Base-by-base conservation (phyloP, 2,329 filamentous ascomycete species). In the Cercospora canescens region DNA sequence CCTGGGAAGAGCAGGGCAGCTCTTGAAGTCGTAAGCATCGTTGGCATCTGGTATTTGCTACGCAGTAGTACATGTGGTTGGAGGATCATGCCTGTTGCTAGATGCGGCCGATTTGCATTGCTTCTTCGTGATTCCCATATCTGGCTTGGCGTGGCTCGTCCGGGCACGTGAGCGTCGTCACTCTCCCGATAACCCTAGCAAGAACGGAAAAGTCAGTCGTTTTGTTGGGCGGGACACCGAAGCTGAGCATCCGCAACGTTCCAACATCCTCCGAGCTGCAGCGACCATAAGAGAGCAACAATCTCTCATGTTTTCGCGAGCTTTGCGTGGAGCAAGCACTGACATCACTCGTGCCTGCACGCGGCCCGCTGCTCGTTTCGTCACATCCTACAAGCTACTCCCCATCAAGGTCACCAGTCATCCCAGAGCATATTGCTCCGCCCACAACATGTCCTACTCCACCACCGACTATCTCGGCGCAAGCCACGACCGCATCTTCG, bases 401-500 rank as follows among this genome's bases (percentile, higher is more conserved):
- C 54, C 64, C 60, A 63, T 62, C 59, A 66, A 66, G 64, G 59
- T 65, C 63, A 41, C 52, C 56, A 50, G 52, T 39, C 50, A 54
- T 37, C 56, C 9, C 28, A 55, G 24, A 18, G 34, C 55, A 24
- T 63, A 63, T 48, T 63, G 60, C 65, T 63, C 65, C 56, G 35
- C 37, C 59, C 50, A 54, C 48, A 56, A 59, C 24, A 66, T 66
- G 64, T 62, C 64, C 54, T 52, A 60, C 52, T 28, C 18, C 28
- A 59, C 28, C n/a, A 34, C 64, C 64, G 64, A 66, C 30, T 62
- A 66, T 32, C 64, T 66, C 18, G 34, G 54, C 28, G 60, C 59
- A 3, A 62, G 39, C 54, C 64, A 66, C 60, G 64, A 66, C 16
- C 61, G 61, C 37, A 62, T 88, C 67, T 78, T 93, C 72, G 85